A percentile compares a stretch with the other conserved stretches of the same genome.
Evolutionary conservation across 2,329 filamentous ascomycete genomes (phyloP).

Genomic region (Falciphora oryzae): DNA sequence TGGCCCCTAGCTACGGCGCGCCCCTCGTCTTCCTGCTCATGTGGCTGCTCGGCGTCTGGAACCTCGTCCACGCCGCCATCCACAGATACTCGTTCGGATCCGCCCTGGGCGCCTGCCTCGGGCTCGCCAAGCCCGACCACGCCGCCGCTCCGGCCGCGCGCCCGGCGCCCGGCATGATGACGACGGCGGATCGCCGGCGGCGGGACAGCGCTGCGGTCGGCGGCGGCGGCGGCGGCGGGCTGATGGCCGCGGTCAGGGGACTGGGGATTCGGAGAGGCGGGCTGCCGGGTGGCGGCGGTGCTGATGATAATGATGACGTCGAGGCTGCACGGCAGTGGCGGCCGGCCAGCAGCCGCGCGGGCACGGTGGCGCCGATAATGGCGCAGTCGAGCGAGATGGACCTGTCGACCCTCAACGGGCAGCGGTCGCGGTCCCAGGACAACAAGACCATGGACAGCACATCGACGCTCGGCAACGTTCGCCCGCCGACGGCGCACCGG

Average conservation of each 20-base stretch:
- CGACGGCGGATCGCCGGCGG: background rate
- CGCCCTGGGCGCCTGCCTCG: slow-evolving; percentile 1
- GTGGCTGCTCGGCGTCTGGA: slow-evolving; percentile 25
- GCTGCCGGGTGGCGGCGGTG: too few species aligned
- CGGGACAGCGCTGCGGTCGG: too few species aligned
- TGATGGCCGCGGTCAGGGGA: background rate
- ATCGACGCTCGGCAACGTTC: background rate
- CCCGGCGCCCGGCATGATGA: background rate
- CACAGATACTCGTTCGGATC: slow-evolving; percentile 10
- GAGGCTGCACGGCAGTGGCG: background rate
- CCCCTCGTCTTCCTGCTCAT: slow-evolving; percentile 31
- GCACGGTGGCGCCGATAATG: background rate
- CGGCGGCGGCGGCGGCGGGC: too few species aligned
- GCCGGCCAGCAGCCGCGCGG: background rate
- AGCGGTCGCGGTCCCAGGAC: too few species aligned
- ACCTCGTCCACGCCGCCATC: slow-evolving; percentile 12
- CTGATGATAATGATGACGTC: background rate
- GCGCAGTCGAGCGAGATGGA: background rate
- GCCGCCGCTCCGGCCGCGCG: too few species aligned
- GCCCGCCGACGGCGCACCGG: background rate
- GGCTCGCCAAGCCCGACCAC: background rate
- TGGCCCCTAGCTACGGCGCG: slow-evolving; percentile 23
- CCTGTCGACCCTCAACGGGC: background rate
- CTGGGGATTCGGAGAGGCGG: background rate
- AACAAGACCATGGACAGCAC: background rate